phyloP scores from a whole-genome alignment of 139 green algal species.

The Chlorokybus atmophyticus region DNA sequence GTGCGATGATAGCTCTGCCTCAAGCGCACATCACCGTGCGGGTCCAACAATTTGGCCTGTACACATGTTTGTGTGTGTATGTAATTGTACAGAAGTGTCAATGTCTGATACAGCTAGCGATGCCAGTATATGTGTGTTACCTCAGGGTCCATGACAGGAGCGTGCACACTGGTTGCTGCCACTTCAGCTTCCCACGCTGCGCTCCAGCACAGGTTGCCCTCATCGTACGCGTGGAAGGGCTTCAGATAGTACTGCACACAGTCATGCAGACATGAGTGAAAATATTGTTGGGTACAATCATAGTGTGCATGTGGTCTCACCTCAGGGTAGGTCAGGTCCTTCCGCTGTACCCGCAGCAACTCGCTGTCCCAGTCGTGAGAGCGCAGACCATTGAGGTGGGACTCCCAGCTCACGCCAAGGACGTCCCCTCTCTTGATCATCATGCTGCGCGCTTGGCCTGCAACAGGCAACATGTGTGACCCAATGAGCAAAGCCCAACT shows the following conservation, averaged over 20 bases:
- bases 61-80: not conserved
- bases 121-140: not conserved
- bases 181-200: conserved; percentile 28
- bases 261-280: too few species aligned
- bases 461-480: too few species aligned
- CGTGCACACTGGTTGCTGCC: conserved; percentile 25
- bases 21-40: conserved; percentile 18
- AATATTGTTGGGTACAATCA: too few species aligned
- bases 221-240: conserved; percentile 33
- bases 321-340: too few species aligned
- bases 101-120: not conserved
- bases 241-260: conserved; percentile 31
- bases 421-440: too few species aligned
- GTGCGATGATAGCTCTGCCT: conserved; percentile 18
- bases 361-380: too few species aligned
- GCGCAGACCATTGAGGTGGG: too few species aligned
- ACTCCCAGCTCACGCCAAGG: too few species aligned
- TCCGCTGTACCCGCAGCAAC: too few species aligned
- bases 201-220: conserved; percentile 29
- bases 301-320: too few species aligned
- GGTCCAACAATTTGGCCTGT: conserved; percentile 4
- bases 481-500: too few species aligned
- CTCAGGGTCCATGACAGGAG: conserved; percentile 16
- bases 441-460: too few species aligned
- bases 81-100: not conserved